Conservation (phyloP, 805 yeast genomes). For the Cephaloascus albidus region DNA sequence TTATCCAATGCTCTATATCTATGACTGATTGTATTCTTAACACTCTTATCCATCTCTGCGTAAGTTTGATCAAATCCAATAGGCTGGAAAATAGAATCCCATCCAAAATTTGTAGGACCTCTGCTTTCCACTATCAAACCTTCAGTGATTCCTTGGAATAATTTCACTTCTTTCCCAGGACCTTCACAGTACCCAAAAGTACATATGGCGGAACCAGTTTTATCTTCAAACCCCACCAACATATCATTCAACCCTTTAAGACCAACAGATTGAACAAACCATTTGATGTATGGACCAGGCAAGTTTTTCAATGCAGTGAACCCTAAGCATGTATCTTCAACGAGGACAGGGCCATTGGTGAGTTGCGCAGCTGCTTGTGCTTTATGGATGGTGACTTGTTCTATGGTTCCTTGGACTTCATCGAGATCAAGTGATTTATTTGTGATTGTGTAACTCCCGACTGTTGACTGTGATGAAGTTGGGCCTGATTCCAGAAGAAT, state of each 20-base stretch:
- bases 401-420: conserved; percentile 85
- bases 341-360: conserved; percentile 73
- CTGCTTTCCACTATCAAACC: conserved; percentile 74
- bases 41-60: conserved; percentile 77
- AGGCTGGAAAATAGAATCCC: conserved; percentile 91
- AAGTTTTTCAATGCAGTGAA: conserved; percentile 69
- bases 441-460: conserved; percentile 42
- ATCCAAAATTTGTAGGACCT: conserved; percentile 83
- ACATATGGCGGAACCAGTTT: conserved; percentile 79
- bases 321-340: conserved; percentile 90
- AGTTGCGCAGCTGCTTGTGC: conserved; percentile 62
- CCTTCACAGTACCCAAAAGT: conserved; percentile 89
- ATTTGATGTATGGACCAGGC: conserved; percentile 93
- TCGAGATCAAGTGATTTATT: conserved; percentile 72
- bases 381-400: conserved; percentile 74
- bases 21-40: conserved; percentile 80
- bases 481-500: conserved; percentile 39
- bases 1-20: conserved; percentile 75
- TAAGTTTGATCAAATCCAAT: conserved; percentile 57
- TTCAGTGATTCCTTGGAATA: conserved; percentile 78
- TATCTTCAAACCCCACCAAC: conserved; percentile 75
- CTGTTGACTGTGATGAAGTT: conserved; percentile 18
- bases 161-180: conserved; percentile 58
- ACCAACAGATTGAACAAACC: conserved; percentile 80
- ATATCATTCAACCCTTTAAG: conserved; percentile 67